Evolutionary conservation across 192 early-diverging fungal genomes (phyloP).

Genomic region (Mortierella antarctica): DNA sequence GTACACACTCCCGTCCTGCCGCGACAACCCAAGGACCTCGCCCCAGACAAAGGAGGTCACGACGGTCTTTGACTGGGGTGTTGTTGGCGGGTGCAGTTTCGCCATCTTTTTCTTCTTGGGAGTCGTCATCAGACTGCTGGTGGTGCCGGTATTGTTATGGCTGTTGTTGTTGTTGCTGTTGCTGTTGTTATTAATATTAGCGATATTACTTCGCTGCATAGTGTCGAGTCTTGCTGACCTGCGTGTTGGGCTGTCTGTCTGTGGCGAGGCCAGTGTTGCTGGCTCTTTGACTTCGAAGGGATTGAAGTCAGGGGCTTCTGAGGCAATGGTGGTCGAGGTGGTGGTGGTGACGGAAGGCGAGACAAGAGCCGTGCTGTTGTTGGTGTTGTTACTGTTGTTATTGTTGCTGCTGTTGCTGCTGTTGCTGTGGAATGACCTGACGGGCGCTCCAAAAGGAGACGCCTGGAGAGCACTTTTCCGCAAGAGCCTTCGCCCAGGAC

Average conservation of each 20-base stretch:
- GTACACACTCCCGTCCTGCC: constrained; percentile 27
- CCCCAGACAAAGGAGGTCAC: constrained; percentile 30
- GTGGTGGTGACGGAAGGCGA: neutral
- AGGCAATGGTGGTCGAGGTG: neutral
- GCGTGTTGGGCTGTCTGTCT: constrained; percentile 15
- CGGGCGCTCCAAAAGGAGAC: constrained; percentile 38
- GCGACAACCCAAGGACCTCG: constrained; percentile 29
- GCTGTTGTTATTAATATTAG: neutral
- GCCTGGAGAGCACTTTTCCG: constrained; percentile 43
- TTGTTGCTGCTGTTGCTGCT: constrained; percentile 8
- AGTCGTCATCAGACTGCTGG: neutral
- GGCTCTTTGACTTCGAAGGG: neutral
- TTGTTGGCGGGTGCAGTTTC: constrained; percentile 12
- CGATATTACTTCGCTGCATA: neutral
- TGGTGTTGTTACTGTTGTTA: neutral
- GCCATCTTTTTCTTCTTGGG: neutral
- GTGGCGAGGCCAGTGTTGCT: neutral
- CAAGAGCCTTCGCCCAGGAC: constrained; percentile 32
- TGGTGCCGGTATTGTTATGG: neutral
- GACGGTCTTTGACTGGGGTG: constrained; percentile 18
- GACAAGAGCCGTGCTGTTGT: neutral
- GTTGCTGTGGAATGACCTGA: constrained; percentile 18
- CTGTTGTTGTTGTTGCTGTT: neutral
- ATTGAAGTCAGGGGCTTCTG: neutral
- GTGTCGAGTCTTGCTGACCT: constrained; percentile 27